These are phyloP conservation scores for Trichoderma sp. DNA, from an alignment of 2,329 filamentous ascomycete genomes.

Conservation along the genomic window DNA sequence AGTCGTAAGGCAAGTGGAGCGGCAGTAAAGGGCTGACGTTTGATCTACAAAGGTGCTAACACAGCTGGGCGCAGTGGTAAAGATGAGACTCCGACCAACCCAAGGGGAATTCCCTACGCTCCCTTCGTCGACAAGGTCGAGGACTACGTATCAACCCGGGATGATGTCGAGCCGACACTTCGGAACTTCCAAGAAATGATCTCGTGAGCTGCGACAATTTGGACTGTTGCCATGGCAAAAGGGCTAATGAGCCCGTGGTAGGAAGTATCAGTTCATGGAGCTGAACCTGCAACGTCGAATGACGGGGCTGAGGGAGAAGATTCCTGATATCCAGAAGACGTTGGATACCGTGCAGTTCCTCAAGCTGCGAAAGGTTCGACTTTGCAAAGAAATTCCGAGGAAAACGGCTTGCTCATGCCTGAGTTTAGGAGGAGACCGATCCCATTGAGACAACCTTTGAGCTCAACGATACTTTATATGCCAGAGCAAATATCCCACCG, in stretches of 20 bases:
- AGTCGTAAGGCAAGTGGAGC: slow-evolving; percentile 33
- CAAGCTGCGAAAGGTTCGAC: slow-evolving; percentile 65
- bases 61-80: slow-evolving; percentile 31
- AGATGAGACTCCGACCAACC: slow-evolving; percentile 64
- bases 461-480: slow-evolving; percentile 92
- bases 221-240: slow-evolving; percentile 1
- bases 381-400: neutral
- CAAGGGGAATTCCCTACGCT: slow-evolving; percentile 77
- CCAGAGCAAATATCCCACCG: slow-evolving; percentile 77
- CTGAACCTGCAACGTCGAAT: slow-evolving; percentile 83
- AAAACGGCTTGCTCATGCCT: slow-evolving; percentile 23
- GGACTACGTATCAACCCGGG: slow-evolving; percentile 76
- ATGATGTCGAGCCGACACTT: slow-evolving; percentile 76
- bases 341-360: slow-evolving; percentile 87
- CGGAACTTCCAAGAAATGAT: slow-evolving; percentile 92
- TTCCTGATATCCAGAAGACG: slow-evolving; percentile 96
- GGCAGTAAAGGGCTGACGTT: neutral
- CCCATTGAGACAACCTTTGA: slow-evolving; percentile 92
- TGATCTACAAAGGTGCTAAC: slow-evolving; percentile 1
- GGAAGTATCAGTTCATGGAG: slow-evolving; percentile 99
- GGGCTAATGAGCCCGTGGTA: slow-evolving; percentile 39
- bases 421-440: slow-evolving; percentile 52
- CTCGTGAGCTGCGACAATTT: slow-evolving; percentile 55
- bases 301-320: slow-evolving; percentile 83
- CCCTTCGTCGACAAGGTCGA: slow-evolving; percentile 87